A percentile compares a stretch with the other conserved stretches of the same genome.
phyloP scores from a whole-genome alignment of 1,284 basidiomycete species.

The Coriolopsis trogii region DNA sequence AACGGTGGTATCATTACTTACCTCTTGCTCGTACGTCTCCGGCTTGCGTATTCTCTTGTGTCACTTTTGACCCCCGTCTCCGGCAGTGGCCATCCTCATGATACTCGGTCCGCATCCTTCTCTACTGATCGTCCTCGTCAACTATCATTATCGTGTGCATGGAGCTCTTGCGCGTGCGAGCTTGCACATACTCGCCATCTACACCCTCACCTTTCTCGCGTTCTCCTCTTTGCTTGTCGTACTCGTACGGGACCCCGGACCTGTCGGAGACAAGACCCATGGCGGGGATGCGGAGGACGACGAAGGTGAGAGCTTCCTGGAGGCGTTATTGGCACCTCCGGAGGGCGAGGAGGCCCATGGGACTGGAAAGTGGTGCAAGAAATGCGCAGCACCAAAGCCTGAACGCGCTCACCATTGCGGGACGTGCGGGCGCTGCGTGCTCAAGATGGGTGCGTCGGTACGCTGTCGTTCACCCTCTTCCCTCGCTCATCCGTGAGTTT shows the following conservation, averaged over 20 bases:
- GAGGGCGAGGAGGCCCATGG: conserved; percentile 48
- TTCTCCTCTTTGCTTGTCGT: conserved; percentile 74
- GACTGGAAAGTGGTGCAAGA: conserved; percentile 73
- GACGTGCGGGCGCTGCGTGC: conserved; percentile 72
- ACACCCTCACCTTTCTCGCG: conserved; percentile 65
- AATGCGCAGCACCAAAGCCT: conserved; percentile 79
- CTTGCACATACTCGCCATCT: conserved; percentile 57
- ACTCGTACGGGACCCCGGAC: conserved; percentile 73
- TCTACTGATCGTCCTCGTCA: conserved; percentile 62
- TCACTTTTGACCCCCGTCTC: not conserved
- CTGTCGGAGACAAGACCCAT: conserved; percentile 41
- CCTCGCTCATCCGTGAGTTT: too few relatives aligned
- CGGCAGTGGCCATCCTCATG: conserved; percentile 55
- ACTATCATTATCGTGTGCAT: conserved; percentile 62
- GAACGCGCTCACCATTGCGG: conserved; percentile 77
- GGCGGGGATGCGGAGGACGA: conserved; percentile 37
- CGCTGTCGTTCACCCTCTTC: conserved; percentile 23
- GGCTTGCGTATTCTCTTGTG: not conserved
- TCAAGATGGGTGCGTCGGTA: conserved; percentile 77
- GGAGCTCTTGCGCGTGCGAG: conserved; percentile 49
- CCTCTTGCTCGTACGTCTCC: conserved; percentile 53
- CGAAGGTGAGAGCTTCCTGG: conserved; percentile 56
- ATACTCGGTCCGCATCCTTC: conserved; percentile 76
- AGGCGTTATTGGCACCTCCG: conserved; percentile 57
- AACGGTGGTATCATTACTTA: conserved; percentile 59